phyloP scores from a whole-genome alignment of 768 basidiomycete genomes.

The Lentinula aciculospora region DNA sequence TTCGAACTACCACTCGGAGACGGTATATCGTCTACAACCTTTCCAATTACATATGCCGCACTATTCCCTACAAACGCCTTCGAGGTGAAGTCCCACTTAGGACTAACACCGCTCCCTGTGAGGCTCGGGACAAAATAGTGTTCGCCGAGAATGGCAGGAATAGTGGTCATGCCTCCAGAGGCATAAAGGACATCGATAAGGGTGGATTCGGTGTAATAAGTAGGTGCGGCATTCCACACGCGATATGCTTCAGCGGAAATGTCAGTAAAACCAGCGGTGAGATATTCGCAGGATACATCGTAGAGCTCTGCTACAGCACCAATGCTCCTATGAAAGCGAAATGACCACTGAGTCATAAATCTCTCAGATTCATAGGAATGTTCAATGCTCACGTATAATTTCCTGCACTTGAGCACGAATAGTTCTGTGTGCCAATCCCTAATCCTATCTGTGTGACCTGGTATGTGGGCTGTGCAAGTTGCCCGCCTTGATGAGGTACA shows the following conservation, averaged over 20 bases:
- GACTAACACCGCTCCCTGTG: conserved; percentile 32
- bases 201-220: conserved; percentile 8
- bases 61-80: conserved; percentile 29
- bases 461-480: too few relatives aligned
- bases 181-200: background rate
- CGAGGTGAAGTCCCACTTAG: conserved; percentile 54
- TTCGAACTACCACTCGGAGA: conserved; percentile 35
- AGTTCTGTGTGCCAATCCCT: conserved; percentile 47
- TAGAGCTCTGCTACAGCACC: conserved; percentile 50
- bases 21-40: conserved; percentile 33
- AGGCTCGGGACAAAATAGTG: conserved; percentile 53
- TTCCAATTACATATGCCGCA: conserved; percentile 41
- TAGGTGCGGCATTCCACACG: conserved; percentile 15
- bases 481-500: too few relatives aligned
- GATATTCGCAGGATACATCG: conserved; percentile 46
- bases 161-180: background rate
- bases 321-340: conserved; percentile 25
- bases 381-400: conserved; percentile 46
- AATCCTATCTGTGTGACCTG: conserved; percentile 24
- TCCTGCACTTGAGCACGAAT: conserved; percentile 39
- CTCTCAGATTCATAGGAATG: background rate
- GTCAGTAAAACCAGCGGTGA: conserved; percentile 19
- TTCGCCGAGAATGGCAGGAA: conserved; percentile 25
- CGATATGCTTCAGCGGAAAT: conserved; percentile 10
- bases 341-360: background rate